These are phyloP conservation scores for Symbiotaphrina buchneri DNA, from an alignment of 495 filamentous ascomycete genomes.

Conservation along the genomic window DNA sequence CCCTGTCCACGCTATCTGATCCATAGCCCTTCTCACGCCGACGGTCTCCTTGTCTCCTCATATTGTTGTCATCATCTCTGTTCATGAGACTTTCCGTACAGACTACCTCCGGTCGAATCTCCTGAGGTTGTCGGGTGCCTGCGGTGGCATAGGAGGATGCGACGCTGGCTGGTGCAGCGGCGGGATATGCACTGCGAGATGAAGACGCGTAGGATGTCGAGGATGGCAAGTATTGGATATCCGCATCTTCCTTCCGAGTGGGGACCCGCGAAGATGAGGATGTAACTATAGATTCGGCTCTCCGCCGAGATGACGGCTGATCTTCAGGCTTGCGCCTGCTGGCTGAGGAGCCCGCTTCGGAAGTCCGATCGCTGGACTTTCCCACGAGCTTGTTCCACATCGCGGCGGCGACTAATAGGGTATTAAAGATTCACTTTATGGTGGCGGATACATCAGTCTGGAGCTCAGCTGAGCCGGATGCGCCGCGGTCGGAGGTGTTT, in stretches of 20 bases:
- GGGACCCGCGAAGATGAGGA: slow-evolving; percentile 21
- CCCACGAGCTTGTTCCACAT: too few relatives aligned
- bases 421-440: too few relatives aligned
- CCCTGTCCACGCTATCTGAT: slow-evolving; percentile 13
- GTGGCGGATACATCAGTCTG: too few relatives aligned
- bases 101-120: neutral
- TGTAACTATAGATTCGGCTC: slow-evolving; percentile 14
- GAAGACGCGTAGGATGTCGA: slow-evolving; percentile 12
- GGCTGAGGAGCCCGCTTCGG: too few relatives aligned
- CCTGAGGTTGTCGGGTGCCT: slow-evolving; percentile 14
- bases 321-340: slow-evolving; percentile 8
- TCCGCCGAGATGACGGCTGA: slow-evolving; percentile 4
- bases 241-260: slow-evolving; percentile 18
- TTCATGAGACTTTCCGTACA: neutral
- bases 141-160: slow-evolving; percentile 32
- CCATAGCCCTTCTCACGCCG: neutral
- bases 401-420: too few relatives aligned
- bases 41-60: neutral
- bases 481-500: too few relatives aligned
- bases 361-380: too few relatives aligned
- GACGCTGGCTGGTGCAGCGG: slow-evolving; percentile 21
- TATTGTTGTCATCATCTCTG: neutral
- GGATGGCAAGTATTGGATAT: slow-evolving; percentile 19
- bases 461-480: too few relatives aligned
- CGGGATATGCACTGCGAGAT: slow-evolving; percentile 14